phyloP scores from a whole-genome alignment of 495 filamentous ascomycete genomes.

The Aspergillus cavernicola region DNA sequence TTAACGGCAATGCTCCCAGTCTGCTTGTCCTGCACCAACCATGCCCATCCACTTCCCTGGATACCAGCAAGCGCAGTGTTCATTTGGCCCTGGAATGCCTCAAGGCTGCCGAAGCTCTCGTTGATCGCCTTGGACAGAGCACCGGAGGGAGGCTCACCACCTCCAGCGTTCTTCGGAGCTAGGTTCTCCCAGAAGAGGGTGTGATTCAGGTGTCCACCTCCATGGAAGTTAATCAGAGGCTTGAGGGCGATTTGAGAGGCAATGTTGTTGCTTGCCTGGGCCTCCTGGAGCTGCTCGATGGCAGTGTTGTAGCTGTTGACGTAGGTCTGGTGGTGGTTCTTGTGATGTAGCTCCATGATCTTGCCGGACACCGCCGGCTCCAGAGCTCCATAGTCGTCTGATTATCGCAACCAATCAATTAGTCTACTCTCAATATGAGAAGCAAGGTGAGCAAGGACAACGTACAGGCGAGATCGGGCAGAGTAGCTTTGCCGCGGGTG shows the following conservation, averaged over 20 bases:
- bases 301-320: constrained; percentile 63
- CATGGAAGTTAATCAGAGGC: constrained; percentile 93
- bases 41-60: constrained; percentile 94
- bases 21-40: constrained; percentile 83
- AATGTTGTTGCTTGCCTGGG: constrained; percentile 49
- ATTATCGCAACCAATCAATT: constrained; percentile 10
- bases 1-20: constrained; percentile 70
- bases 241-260: constrained; percentile 73
- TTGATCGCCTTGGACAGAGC: constrained; percentile 68
- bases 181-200: constrained; percentile 92
- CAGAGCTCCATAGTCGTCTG: constrained; percentile 86
- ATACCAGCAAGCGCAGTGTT: constrained; percentile 77
- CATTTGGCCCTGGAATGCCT: constrained; percentile 72
- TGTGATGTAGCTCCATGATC: constrained; percentile 93
- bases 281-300: constrained; percentile 55
- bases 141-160: constrained; percentile 73
- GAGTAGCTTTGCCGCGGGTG: constrained; percentile 80
- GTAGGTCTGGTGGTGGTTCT: constrained; percentile 69
- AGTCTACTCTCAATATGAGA: not conserved
- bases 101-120: constrained; percentile 68
- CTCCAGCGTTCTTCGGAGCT: constrained; percentile 63
- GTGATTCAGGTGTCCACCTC: constrained; percentile 92
- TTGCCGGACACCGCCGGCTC: constrained; percentile 92
- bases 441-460: constrained; percentile 1
- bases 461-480: constrained; percentile 92